Evolutionary conservation across 2,329 filamentous ascomycete species (phyloP).

Genomic region (Diplodia corticola): DNA sequence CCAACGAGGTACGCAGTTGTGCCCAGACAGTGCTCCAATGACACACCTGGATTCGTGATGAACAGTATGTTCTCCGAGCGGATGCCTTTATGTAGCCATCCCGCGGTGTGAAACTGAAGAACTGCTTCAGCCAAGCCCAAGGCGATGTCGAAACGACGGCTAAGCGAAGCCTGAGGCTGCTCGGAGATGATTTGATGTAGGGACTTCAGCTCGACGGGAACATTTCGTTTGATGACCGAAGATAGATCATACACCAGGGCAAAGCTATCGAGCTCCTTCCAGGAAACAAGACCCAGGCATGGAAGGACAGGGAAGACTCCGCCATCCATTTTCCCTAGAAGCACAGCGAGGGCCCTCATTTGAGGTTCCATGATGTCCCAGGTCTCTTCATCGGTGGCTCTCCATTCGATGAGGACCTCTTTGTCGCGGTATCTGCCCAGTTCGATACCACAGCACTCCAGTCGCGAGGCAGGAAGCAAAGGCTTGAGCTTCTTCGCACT

Average conservation of each 20-base stretch:
- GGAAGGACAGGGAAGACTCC: neutral
- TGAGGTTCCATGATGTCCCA: neutral
- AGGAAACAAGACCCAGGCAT: neutral
- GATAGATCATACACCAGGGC: neutral
- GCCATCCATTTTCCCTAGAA: neutral
- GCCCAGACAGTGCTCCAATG: neutral
- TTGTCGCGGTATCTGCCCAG: neutral
- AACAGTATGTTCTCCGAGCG: slow-evolving; percentile 17
- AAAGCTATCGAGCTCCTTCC: neutral
- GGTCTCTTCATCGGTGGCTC: neutral
- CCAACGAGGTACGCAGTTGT: neutral
- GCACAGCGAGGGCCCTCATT: neutral
- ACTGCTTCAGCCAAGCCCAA: neutral
- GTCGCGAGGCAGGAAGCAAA: neutral
- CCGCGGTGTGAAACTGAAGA: slow-evolving; percentile 10
- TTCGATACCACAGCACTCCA: slow-evolving; percentile 1
- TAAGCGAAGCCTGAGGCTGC: neutral
- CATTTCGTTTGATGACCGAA: neutral
- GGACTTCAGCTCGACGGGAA: neutral
- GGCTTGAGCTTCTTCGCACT: neutral
- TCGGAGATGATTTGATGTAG: neutral
- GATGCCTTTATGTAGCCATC: slow-evolving; percentile 14
- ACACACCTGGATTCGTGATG: neutral
- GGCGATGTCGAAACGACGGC: neutral
- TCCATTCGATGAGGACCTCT: slow-evolving; percentile 6